These are phyloP conservation scores for Hypoxylon intermedium DNA, from an alignment of 495 filamentous ascomycete genomes.

Conservation along the genomic window DNA sequence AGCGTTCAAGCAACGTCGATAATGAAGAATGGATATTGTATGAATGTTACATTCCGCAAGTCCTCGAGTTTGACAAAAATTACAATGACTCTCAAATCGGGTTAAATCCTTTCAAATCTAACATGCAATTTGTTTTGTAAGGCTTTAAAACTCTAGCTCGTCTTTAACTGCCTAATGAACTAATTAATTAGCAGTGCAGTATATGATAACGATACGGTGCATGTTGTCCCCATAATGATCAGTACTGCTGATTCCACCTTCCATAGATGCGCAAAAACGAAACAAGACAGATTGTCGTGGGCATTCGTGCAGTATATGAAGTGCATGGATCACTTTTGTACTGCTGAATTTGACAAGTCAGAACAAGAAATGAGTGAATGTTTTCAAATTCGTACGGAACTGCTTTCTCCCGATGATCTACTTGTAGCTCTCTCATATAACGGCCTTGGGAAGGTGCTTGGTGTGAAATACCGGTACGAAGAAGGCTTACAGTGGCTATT, in stretches of 20 bases:
- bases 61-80: slow-evolving; percentile 11
- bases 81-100: slow-evolving; percentile 15
- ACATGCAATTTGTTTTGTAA: slow-evolving; percentile 11
- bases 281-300: slow-evolving; percentile 7
- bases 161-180: background rate
- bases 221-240: slow-evolving; percentile 5
- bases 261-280: background rate
- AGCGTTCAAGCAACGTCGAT: slow-evolving; percentile 12
- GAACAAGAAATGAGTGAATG: slow-evolving; percentile 20
- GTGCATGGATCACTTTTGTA: slow-evolving; percentile 19
- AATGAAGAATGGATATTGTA: slow-evolving; percentile 20
- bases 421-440: slow-evolving; percentile 14
- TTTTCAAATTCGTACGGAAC: slow-evolving; percentile 8
- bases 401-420: slow-evolving; percentile 11
- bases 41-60: slow-evolving; percentile 19
- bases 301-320: slow-evolving; percentile 10
- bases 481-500: slow-evolving; percentile 16
- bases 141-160: background rate
- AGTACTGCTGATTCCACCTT: slow-evolving; percentile 14
- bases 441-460: slow-evolving; percentile 10
- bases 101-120: slow-evolving; percentile 13
- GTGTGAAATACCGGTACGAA: slow-evolving; percentile 13
- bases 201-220: slow-evolving; percentile 20
- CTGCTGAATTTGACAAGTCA: slow-evolving; percentile 10
- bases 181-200: slow-evolving; percentile 4